Evolutionary conservation across 768 basidiomycete genomes (phyloP).

Genomic region (Leccinum subgranulosum): DNA sequence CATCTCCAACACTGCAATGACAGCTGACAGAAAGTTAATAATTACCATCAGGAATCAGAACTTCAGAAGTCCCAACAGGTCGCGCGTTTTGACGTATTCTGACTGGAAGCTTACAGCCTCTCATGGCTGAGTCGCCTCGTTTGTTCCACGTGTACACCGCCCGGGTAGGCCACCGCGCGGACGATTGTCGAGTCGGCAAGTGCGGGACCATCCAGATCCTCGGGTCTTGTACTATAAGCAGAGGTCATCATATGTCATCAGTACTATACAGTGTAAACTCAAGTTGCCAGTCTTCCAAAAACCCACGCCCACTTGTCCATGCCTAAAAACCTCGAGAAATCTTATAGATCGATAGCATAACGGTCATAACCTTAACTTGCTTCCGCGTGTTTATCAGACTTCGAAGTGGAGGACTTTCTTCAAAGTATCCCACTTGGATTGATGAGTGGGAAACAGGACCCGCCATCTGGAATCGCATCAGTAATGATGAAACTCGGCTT

Average conservation of each 20-base stretch:
- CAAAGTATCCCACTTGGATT: constrained; percentile 31
- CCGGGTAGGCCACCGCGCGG: neutral
- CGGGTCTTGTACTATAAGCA: neutral
- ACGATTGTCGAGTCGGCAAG: neutral
- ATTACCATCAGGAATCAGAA: constrained; percentile 4
- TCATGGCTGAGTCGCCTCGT: constrained; percentile 9
- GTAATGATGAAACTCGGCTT: neutral
- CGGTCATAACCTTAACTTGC: constrained; percentile 11
- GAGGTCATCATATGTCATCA: constrained; percentile 15
- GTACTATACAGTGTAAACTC: constrained; percentile 28
- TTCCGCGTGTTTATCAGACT: constrained; percentile 15
- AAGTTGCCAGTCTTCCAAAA: constrained; percentile 9
- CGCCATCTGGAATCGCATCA: constrained; percentile 27
- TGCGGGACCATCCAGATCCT: neutral
- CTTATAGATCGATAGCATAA: constrained; percentile 16
- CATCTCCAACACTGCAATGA: constrained; percentile 9
- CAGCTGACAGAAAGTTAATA: neutral
- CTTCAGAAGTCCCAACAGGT: neutral
- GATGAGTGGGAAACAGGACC: constrained; percentile 28
- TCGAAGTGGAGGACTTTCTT: constrained; percentile 29
- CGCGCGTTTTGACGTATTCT: constrained; percentile 17
- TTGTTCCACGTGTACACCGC: constrained; percentile 14
- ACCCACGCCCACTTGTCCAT: constrained; percentile 12
- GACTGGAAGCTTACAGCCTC: constrained; percentile 4
- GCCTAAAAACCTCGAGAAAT: constrained; percentile 14